Percentiles rank a stretch among this genome's conserved stretches.
phyloP scores from a whole-genome alignment of 1,284 basidiomycete genomes.

The Lentinula novae-zelandiae region DNA sequence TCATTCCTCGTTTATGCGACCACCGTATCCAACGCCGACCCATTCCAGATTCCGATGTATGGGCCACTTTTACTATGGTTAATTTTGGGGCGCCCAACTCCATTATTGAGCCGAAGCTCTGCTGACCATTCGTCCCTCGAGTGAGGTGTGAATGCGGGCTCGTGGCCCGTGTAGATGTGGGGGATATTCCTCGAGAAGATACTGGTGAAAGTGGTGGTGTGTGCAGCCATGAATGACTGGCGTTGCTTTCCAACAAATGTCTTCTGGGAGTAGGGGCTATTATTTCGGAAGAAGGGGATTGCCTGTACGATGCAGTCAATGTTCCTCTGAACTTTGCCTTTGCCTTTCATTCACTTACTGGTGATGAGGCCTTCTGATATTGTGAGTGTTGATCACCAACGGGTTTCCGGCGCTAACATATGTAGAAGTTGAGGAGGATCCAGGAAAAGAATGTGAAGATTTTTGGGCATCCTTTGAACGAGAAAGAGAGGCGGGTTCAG shows the following conservation, averaged over 20 bases:
- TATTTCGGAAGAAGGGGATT: constrained; percentile 35
- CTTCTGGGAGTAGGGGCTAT: constrained; percentile 54
- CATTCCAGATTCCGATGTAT: constrained; percentile 39
- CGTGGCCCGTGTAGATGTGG: constrained; percentile 12
- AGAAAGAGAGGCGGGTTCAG: constrained; percentile 7
- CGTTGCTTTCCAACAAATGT: constrained; percentile 48
- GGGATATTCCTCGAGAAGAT: constrained; percentile 41
- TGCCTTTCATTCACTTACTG: background rate
- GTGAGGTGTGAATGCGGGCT: constrained; percentile 3
- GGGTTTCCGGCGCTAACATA: background rate
- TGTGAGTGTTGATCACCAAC: background rate
- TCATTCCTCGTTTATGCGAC: constrained; percentile 71
- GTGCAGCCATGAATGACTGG: constrained; percentile 50
- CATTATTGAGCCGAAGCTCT: constrained; percentile 20
- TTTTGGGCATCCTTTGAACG: background rate
- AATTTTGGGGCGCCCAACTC: constrained; percentile 16
- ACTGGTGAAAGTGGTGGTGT: constrained; percentile 39
- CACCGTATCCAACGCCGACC: constrained; percentile 65
- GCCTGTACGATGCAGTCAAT: background rate
- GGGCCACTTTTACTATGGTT: constrained; percentile 19
- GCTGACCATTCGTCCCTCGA: constrained; percentile 10
- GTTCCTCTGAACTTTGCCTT: background rate
- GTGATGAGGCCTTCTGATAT: background rate
- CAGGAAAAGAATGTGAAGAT: constrained; percentile 2
- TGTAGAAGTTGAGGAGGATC: constrained; percentile 6